A percentile compares a stretch with the other conserved stretches of the same genome.
Evolutionary conservation across 164 flowering plant genomes (phyloP).

Genomic region (Magnolia sinica): DNA sequence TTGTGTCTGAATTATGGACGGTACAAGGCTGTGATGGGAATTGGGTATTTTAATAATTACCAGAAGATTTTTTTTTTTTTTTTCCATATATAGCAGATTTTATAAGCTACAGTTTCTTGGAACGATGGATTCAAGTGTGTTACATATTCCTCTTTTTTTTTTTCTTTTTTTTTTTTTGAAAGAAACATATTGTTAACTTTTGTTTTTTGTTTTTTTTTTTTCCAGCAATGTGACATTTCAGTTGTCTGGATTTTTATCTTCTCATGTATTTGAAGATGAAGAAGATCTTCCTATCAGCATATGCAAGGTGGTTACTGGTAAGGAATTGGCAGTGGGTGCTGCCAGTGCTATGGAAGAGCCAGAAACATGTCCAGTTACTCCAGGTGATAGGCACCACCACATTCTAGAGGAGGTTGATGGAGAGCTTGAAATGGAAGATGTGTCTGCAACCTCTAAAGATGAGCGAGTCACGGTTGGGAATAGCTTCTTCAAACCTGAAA

Average conservation of each 20-base stretch:
- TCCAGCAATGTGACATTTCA: slow-evolving; percentile 91
- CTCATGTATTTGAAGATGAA: slow-evolving; percentile 73
- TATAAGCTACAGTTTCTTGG: not conserved
- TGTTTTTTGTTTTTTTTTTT: not conserved
- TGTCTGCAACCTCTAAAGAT: slow-evolving; percentile 49
- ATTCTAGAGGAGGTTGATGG: slow-evolving; percentile 81
- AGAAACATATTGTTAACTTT: not conserved
- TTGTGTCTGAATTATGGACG: too few species aligned
- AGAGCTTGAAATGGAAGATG: slow-evolving; percentile 96
- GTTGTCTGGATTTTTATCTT: slow-evolving; percentile 78
- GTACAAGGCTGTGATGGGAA: too few species aligned
- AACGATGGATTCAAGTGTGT: not conserved
- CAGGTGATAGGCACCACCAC: slow-evolving; percentile 66
- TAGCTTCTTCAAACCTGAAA: slow-evolving; percentile 24
- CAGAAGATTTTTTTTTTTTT: too few species aligned
- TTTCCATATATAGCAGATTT: not conserved
- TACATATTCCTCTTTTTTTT: not conserved
- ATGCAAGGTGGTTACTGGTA: slow-evolving; percentile 34
- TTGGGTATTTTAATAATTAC: too few species aligned
- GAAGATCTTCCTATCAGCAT: slow-evolving; percentile 45
- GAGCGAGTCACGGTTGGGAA: slow-evolving; percentile 24
- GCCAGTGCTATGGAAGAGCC: slow-evolving; percentile 28
- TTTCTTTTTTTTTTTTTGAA: not conserved
- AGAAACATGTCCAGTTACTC: slow-evolving; percentile 40
- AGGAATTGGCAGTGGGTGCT: slow-evolving; percentile 29